Conservation (phyloP, 1,284 basidiomycete species). For the Ceratobasidium sp. region DNA sequence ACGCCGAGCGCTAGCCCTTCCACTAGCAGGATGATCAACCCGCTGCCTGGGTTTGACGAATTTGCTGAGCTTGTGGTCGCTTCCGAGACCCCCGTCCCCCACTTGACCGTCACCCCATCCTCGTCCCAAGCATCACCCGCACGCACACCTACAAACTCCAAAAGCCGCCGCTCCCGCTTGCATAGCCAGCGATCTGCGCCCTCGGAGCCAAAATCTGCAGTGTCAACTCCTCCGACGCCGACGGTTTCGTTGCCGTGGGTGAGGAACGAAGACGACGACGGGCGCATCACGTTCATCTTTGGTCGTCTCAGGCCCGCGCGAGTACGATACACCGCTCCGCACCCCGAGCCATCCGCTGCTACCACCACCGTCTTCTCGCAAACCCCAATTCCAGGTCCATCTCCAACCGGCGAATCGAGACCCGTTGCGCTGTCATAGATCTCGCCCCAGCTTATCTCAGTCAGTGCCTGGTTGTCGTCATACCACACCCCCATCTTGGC, state of each 20-base stretch:
- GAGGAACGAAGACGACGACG: constrained; percentile 11
- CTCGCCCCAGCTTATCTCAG: constrained; percentile 16
- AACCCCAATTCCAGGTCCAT: background rate
- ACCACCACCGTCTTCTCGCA: constrained; percentile 6
- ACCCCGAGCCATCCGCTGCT: background rate
- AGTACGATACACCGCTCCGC: constrained; percentile 5
- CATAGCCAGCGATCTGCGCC: constrained; percentile 9
- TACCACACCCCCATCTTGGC: constrained; percentile 4
- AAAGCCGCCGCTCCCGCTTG: background rate
- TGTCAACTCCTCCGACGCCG: background rate
- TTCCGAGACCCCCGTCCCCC: background rate
- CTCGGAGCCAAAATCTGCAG: constrained; percentile 9
- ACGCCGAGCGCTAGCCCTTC: background rate
- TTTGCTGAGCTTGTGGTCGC: constrained; percentile 25
- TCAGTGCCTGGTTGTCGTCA: constrained; percentile 12
- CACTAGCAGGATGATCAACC: constrained; percentile 7
- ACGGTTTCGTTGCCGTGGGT: constrained; percentile 21
- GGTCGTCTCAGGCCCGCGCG: constrained; percentile 25
- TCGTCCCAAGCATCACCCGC: background rate
- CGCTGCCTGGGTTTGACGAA: constrained; percentile 22
- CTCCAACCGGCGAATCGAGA: background rate
- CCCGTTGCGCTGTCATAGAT: background rate
- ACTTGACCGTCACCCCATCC: constrained; percentile 5
- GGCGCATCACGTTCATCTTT: constrained; percentile 30
- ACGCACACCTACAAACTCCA: background rate